phyloP scores from a whole-genome alignment of 768 basidiomycete species.

The Pulveroboletus sp. region DNA sequence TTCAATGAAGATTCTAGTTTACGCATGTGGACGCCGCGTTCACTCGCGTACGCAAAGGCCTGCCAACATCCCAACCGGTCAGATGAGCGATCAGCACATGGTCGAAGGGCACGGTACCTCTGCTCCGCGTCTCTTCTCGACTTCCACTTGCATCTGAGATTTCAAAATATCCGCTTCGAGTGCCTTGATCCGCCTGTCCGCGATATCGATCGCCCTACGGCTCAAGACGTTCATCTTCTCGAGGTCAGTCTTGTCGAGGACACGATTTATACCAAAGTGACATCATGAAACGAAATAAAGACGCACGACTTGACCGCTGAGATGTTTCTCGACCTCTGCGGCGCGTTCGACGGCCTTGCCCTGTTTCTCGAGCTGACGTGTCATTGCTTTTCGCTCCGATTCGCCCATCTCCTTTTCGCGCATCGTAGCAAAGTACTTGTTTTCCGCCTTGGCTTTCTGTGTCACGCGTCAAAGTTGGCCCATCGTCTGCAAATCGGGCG shows the following conservation, averaged over 20 bases:
- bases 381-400: constrained; percentile 62
- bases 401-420: constrained; percentile 84
- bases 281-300: background rate
- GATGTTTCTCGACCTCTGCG: constrained; percentile 57
- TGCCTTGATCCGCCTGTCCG: constrained; percentile 24
- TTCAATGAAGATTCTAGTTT: constrained; percentile 19
- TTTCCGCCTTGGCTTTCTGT: constrained; percentile 94
- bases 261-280: background rate
- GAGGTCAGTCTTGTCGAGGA: constrained; percentile 33
- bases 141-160: constrained; percentile 33
- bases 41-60: constrained; percentile 29
- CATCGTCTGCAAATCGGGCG: background rate
- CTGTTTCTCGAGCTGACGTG: constrained; percentile 56
- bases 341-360: constrained; percentile 62
- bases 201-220: constrained; percentile 29
- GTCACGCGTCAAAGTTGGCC: background rate
- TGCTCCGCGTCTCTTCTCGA: constrained; percentile 35
- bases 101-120: constrained; percentile 34
- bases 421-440: constrained; percentile 90
- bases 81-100: background rate
- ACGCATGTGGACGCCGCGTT: constrained; percentile 28
- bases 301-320: constrained; percentile 59
- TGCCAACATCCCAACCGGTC: constrained; percentile 11
- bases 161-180: constrained; percentile 35
- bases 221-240: constrained; percentile 42